A percentile compares a stretch with the other conserved stretches of the same genome.
phyloP scores from a whole-genome alignment of 2,329 filamentous ascomycete species.

The Penicillium oxalicum region DNA sequence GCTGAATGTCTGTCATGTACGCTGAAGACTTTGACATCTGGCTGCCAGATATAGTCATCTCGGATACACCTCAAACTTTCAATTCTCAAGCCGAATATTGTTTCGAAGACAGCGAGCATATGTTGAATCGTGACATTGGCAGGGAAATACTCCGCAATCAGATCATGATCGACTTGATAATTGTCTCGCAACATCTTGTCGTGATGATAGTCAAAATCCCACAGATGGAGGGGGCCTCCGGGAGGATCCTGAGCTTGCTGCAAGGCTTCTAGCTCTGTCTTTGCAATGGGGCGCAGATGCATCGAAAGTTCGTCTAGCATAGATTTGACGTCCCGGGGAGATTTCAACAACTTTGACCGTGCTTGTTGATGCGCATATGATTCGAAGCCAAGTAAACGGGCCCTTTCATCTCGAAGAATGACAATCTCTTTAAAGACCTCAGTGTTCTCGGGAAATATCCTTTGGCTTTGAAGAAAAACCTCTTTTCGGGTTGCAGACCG shows the following conservation, averaged over 20 bases:
- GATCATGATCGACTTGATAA: slow-evolving; percentile 6
- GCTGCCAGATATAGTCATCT: not conserved
- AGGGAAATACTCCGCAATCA: slow-evolving; percentile 5
- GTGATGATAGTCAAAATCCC: slow-evolving; percentile 9
- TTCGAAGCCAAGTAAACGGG: slow-evolving; percentile 3
- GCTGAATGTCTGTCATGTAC: not conserved
- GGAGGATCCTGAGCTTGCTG: not conserved
- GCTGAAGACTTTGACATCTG: not conserved
- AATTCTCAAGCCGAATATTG: slow-evolving; percentile 3
- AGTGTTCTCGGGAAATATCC: not conserved
- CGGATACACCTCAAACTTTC: not conserved
- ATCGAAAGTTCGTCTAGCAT: not conserved
- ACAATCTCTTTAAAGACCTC: not conserved
- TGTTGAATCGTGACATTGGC: slow-evolving; percentile 1
- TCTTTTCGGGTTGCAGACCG: not conserved
- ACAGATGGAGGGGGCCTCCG: slow-evolving; percentile 2
- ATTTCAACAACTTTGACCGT: slow-evolving; percentile 3
- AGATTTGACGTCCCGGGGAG: not conserved
- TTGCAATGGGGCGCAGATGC: not conserved
- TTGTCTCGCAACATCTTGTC: slow-evolving; percentile 3
- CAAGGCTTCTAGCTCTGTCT: not conserved
- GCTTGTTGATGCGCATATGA: slow-evolving; percentile 6
- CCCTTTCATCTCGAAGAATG: slow-evolving; percentile 6
- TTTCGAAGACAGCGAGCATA: slow-evolving; percentile 5
- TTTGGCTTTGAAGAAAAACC: not conserved